A percentile compares a stretch with the other conserved stretches of the same genome.
phyloP scores from a whole-genome alignment of 352 stramenopile species.

The Pseudoperonospora humuli region DNA sequence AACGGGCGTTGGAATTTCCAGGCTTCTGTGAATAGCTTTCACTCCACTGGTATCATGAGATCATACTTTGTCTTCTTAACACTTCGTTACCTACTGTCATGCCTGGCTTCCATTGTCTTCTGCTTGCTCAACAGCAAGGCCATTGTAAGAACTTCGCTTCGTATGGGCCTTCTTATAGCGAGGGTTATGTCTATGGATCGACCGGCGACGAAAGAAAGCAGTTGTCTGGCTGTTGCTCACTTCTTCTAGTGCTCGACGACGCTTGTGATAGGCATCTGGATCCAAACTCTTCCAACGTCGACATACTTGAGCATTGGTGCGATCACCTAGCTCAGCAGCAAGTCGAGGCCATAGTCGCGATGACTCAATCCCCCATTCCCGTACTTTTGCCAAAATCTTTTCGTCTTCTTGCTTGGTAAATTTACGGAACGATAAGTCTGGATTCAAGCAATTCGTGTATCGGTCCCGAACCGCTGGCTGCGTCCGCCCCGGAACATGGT shows the following conservation, averaged over 20 bases:
- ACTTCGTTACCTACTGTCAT: too few relatives aligned
- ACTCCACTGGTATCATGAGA: too few relatives aligned
- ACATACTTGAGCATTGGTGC: conserved; percentile 41
- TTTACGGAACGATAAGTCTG: conserved; percentile 47
- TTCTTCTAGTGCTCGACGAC: conserved; percentile 17
- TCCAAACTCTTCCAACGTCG: conserved; percentile 35
- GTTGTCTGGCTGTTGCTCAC: conserved; percentile 24
- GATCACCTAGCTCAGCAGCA: conserved; percentile 34
- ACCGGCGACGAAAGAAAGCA: conserved; percentile 40
- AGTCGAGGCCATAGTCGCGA: conserved; percentile 37
- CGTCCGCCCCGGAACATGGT: conserved; percentile 48
- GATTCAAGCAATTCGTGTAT: conserved; percentile 62
- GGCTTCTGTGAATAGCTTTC: conserved; percentile 7
- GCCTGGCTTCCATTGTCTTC: neutral
- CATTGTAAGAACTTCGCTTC: conserved; percentile 37
- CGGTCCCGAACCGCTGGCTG: conserved; percentile 52
- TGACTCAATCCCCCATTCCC: conserved; percentile 30
- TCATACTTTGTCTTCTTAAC: too few relatives aligned
- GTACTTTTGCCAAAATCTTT: conserved; percentile 28
- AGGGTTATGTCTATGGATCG: conserved; percentile 19
- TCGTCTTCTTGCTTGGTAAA: conserved; percentile 52
- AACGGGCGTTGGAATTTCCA: neutral
- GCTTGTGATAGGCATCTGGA: conserved; percentile 28
- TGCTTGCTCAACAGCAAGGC: conserved; percentile 1
- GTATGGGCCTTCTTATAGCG: conserved; percentile 10